These are phyloP conservation scores for Pseudoturritis turrita DNA, from an alignment of 345 rosid genomes.

Conservation along the genomic window DNA sequence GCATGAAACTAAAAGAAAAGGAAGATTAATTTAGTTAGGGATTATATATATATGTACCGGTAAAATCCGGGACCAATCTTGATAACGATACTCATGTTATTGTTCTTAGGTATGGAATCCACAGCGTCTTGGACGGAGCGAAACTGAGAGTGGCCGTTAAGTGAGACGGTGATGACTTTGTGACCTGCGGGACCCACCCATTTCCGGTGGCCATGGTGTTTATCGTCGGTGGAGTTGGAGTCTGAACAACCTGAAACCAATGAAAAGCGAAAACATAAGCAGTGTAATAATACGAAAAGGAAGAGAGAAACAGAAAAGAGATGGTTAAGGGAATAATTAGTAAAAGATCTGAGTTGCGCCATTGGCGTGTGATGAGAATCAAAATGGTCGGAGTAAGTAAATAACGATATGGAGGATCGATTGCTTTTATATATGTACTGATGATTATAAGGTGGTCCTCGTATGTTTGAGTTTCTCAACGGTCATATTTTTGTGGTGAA, in stretches of 20 bases:
- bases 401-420: neutral
- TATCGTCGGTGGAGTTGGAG: conserved; percentile 21
- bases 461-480: conserved; percentile 7
- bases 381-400: conserved; percentile 1
- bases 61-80: conserved; percentile 68
- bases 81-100: conserved; percentile 53
- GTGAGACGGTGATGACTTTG: conserved; percentile 62
- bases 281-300: neutral
- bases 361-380: neutral
- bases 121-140: conserved; percentile 83
- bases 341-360: conserved; percentile 21
- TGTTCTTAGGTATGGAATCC: conserved; percentile 61
- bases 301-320: neutral
- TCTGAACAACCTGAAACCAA: conserved; percentile 24
- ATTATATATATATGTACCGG: conserved; percentile 37
- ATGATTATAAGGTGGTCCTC: conserved; percentile 10
- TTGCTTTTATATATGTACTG: conserved; percentile 9
- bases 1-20: neutral
- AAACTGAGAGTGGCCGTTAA: conserved; percentile 57
- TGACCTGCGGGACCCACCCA: conserved; percentile 84
- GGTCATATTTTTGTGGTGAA: conserved; percentile 26
- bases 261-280: conserved; percentile 29
- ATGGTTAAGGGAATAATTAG: neutral
- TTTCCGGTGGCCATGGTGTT: conserved; percentile 39
- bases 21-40: neutral